Evolutionary conservation across 192 early-diverging fungal genomes (phyloP).

Genomic region (Entomortierella beljakovae): DNA sequence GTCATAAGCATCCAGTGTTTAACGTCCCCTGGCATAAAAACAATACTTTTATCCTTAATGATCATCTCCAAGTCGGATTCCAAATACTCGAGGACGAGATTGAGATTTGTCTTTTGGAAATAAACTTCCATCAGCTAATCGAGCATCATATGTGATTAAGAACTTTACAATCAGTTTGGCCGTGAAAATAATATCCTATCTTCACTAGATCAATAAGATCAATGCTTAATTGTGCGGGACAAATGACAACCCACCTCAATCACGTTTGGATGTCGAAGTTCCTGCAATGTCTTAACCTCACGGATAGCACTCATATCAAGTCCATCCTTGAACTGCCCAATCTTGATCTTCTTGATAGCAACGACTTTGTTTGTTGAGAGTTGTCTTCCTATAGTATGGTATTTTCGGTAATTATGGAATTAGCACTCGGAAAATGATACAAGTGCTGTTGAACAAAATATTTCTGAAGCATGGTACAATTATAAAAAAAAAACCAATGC

Average conservation of each 20-base stretch:
- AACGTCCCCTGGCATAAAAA: constrained; percentile 92
- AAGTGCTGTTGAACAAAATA: too few relatives aligned
- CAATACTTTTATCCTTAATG: constrained; percentile 92
- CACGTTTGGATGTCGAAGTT: constrained; percentile 93
- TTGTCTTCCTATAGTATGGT: constrained; percentile 57
- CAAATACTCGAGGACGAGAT: constrained; percentile 94
- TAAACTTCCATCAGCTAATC: constrained; percentile 90
- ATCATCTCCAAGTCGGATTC: constrained; percentile 96
- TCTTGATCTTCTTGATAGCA: constrained; percentile 98
- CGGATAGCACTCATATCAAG: constrained; percentile 96
- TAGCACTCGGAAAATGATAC: too few relatives aligned
- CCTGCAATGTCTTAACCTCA: constrained; percentile 94
- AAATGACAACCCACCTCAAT: constrained; percentile 77
- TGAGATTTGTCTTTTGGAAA: constrained; percentile 90
- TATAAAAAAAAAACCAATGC: too few relatives aligned
- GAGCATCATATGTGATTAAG: neutral
- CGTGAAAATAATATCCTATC: too few relatives aligned
- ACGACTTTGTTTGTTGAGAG: constrained; percentile 75
- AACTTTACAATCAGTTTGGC: neutral
- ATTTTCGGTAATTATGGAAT: too few relatives aligned
- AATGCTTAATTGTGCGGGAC: too few relatives aligned
- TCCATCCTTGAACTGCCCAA: constrained; percentile 92
- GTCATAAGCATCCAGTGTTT: constrained; percentile 99
- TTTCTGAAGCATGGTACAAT: too few relatives aligned
- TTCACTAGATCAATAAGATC: too few relatives aligned